Conservation (phyloP, 2,329 filamentous ascomycete genomes). For the Phaeosphaeria sp. region DNA sequence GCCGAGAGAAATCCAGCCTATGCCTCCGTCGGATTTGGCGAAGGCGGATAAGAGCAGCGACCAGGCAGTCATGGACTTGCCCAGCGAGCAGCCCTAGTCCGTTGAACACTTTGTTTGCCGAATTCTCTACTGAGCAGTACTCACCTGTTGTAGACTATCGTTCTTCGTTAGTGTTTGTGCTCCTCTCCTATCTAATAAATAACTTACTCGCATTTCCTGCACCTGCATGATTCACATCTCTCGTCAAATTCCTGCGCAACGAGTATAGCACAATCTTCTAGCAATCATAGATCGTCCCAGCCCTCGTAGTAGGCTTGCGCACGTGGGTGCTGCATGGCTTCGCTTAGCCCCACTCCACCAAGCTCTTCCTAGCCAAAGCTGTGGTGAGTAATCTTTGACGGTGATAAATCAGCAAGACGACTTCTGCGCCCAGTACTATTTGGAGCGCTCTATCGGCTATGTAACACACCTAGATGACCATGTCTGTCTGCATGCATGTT, state of each 20-base stretch:
- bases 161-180: not conserved
- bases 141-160: not conserved
- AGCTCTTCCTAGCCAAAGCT: not conserved
- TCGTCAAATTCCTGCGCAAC: not conserved
- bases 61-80: not conserved
- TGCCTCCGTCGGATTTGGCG: not conserved
- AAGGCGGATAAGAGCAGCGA: not conserved
- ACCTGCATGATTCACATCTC: not conserved
- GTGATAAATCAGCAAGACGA: not conserved
- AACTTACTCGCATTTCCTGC: not conserved
- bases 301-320: not conserved
- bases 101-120: not conserved
- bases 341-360: not conserved
- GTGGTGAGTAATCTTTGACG: not conserved
- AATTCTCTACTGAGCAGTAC: not conserved
- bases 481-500: not conserved
- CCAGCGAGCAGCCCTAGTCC: not conserved
- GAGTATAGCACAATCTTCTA: not conserved
- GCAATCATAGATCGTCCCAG: not conserved
- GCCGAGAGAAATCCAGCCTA: slow-evolving; percentile 11
- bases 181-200: not conserved
- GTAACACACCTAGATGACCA: not conserved
- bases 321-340: not conserved
- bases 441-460: not conserved
- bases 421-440: not conserved